Evolutionary conservation across 768 basidiomycete genomes (phyloP), one percentile per base, ranked within the genome.

Genomic region (Tremella fuciformis): DNA sequence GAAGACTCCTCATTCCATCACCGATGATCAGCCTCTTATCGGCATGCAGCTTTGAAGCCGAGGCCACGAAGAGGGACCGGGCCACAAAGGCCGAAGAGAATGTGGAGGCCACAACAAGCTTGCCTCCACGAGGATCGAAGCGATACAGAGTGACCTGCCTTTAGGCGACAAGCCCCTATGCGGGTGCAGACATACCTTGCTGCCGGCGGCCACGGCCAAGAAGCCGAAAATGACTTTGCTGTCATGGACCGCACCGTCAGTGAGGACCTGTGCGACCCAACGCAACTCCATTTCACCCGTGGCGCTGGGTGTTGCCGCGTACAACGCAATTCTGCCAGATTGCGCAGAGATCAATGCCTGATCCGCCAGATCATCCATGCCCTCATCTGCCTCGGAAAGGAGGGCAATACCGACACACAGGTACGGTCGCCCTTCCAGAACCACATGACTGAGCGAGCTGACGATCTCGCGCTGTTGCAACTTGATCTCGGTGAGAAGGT

Each of bases 1-100:
- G 74, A 8, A 76, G 55, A 58, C 75, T 76, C 25, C 74, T 46
- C 67, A 75, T 69, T 13, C 73, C 70, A 55, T 76, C 75, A 1
- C 75, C 75, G 8, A 75, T 59, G 29, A 75, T 64, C 38, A 76
- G 52, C 15, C 73, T 51, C 39, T 73, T 64, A 13, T 65, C 64
- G 8, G 49, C 15, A 24, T 57, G 40, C 16, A 57, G 8, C n/a
- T 63, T 55, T 2, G 54, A 50, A 42, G 46, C 51, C 11, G 58
- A 63, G 13, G 58, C 50, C 47, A 72, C 63, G 19, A 54, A 48
- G n/a, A 76, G 59, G 38, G 70, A 67, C 3, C 66, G 60, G 11
- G 74, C 73, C 18, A 74, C 56, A 62, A 75, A 76, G 3, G 67
- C 63, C 3, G 64, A 71, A 3, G 67, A 49, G 63, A 73, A 75